Evolutionary conservation across 768 basidiomycete species (phyloP).

Genomic region (Kwoniella pini): DNA sequence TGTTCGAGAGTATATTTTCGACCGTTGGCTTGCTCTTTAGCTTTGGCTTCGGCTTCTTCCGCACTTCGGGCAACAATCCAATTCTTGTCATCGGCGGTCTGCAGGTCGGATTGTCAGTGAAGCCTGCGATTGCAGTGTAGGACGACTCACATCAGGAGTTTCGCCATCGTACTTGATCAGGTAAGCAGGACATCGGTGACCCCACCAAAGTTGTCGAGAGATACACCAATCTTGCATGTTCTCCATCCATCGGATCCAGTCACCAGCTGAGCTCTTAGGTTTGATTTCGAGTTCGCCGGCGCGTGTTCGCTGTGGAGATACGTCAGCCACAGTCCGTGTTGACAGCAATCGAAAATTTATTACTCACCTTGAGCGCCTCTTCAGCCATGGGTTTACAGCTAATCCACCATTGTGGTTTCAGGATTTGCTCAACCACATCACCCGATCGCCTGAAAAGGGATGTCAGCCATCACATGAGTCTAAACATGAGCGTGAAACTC

Average conservation of each 20-base stretch:
- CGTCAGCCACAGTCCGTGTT: background rate
- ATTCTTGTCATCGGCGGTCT: conserved; percentile 70
- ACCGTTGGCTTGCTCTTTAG: conserved; percentile 65
- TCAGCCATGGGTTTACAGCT: conserved; percentile 87
- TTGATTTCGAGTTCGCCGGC: conserved; percentile 81
- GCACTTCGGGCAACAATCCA: conserved; percentile 91
- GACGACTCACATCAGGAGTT: conserved; percentile 60
- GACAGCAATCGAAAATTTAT: background rate
- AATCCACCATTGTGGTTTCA: conserved; percentile 99
- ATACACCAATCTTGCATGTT: conserved; percentile 98
- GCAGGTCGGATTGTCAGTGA: background rate
- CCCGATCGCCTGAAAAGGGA: conserved; percentile 76
- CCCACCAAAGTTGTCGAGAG: conserved; percentile 99
- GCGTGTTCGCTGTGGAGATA: conserved; percentile 67
- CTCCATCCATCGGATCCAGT: conserved; percentile 96
- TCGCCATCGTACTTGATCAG: conserved; percentile 80
- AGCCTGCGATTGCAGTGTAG: too few relatives aligned
- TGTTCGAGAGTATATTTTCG: conserved; percentile 75
- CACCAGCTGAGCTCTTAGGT: conserved; percentile 82
- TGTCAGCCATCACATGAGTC: background rate
- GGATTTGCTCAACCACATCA: conserved; percentile 88
- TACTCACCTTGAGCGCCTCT: conserved; percentile 74
- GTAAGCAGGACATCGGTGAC: conserved; percentile 93
- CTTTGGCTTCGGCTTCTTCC: conserved; percentile 76
- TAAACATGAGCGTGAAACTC: conserved; percentile 35